These are phyloP conservation scores for Aegilops bicornis DNA, from an alignment of 176 grass and related monocot species.

Conservation along the genomic window DNA sequence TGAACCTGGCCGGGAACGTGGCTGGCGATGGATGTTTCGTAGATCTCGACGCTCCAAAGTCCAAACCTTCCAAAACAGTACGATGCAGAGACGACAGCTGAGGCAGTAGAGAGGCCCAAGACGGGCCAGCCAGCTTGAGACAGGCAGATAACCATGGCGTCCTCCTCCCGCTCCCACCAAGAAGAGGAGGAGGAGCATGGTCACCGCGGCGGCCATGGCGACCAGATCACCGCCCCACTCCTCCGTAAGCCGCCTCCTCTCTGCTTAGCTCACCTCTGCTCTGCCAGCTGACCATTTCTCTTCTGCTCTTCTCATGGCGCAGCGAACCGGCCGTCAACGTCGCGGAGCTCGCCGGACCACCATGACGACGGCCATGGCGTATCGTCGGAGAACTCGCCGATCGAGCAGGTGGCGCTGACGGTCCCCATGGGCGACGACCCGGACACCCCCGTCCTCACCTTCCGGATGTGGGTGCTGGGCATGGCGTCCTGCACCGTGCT, in stretches of 20 bases:
- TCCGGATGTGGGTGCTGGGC: constrained; percentile 93
- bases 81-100: too few species aligned
- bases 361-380: background rate
- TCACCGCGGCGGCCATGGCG: background rate
- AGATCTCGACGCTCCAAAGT: background rate
- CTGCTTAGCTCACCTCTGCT: too few species aligned
- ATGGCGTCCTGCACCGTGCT: constrained; percentile 68
- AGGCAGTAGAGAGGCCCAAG: too few species aligned
- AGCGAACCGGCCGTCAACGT: constrained; percentile 6
- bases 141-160: constrained; percentile 15
- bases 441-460: constrained; percentile 58
- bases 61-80: background rate
- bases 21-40: background rate
- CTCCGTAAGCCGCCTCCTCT: constrained; percentile 4
- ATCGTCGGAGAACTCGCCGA: constrained; percentile 68
- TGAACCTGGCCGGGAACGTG: background rate
- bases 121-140: background rate
- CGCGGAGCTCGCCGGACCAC: background rate
- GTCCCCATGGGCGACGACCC: constrained; percentile 74
- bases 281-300: background rate
- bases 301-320: background rate
- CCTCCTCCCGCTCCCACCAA: background rate
- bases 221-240: constrained; percentile 46
- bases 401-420: constrained; percentile 91
- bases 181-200: constrained; percentile 6